These are phyloP conservation scores for Ganoderma boninense DNA, from an alignment of 1,284 basidiomycete genomes.

Conservation along the genomic window DNA sequence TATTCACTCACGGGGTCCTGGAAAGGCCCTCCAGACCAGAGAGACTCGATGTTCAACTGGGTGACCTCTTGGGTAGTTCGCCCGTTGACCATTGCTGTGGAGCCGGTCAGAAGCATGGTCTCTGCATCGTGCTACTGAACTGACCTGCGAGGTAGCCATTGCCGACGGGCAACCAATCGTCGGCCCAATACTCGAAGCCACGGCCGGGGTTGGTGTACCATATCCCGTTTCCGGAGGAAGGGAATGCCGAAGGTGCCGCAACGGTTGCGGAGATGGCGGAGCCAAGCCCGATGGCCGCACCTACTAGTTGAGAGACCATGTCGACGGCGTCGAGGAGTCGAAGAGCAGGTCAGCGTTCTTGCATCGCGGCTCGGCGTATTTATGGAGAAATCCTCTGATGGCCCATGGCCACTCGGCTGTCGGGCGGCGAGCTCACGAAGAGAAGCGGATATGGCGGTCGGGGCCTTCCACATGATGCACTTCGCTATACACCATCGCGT, in stretches of 20 bases:
- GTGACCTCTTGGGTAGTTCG: constrained; percentile 65
- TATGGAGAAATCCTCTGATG: constrained; percentile 4
- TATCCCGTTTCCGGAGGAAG: constrained; percentile 73
- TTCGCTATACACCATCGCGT: not conserved
- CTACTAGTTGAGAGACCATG: constrained; percentile 23
- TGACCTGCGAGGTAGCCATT: constrained; percentile 78
- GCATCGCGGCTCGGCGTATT: not conserved
- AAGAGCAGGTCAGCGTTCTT: constrained; percentile 17
- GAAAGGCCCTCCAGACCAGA: constrained; percentile 82
- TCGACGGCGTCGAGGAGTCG: constrained; percentile 3
- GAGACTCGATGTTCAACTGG: constrained; percentile 76
- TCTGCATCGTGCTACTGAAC: constrained; percentile 8
- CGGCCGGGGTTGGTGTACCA: constrained; percentile 68
- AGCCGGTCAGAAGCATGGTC: not conserved
- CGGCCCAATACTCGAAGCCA: constrained; percentile 54
- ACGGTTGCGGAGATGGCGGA: constrained; percentile 19
- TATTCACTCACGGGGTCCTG: constrained; percentile 59
- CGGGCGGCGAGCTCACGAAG: constrained; percentile 4
- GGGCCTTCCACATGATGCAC: constrained; percentile 17
- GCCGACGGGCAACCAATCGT: constrained; percentile 71
- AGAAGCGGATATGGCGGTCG: constrained; percentile 3
- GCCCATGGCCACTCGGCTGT: not conserved
- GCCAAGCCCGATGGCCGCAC: constrained; percentile 20
- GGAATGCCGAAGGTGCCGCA: constrained; percentile 61
- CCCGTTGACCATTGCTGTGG: constrained; percentile 69